Base-by-base conservation (phyloP, 805 yeast genomes). In the Barnettozyma wickerhamii region DNA sequence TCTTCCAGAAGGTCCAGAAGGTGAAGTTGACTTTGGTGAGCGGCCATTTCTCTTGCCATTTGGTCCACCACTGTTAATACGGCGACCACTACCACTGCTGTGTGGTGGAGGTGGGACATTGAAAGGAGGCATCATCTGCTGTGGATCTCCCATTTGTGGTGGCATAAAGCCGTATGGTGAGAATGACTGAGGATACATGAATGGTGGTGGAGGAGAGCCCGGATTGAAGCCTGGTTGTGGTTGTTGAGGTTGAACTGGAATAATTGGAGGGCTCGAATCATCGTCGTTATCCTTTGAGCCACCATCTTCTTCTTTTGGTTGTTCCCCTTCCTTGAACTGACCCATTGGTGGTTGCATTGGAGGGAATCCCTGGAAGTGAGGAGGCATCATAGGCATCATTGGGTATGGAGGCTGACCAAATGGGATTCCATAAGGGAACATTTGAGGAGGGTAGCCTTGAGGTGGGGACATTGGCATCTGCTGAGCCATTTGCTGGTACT, bases 371-470 rank as follows among this genome's bases (percentile, higher is more conserved):
- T 36, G 27, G 34, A 51, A 55, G 35, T 43, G 56, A 13, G 51
- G 53, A 19, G 59, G 51, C 42, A 45, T 55, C 51, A 58, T 55
- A 12, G 61, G 60, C 47, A 63, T 59, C 36, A 66, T 62, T 19
- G 66, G 70, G 42, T 51, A 58, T 35, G 52, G 55, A 28, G 30
- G 35, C 31, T 57, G 62, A 36, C 53, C 59, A 37, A 64, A 61
- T n/a, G 58, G 58, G 54, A 63, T 54, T 5, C 63, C 64, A 30
- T 62, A 64, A 31, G 62, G 65, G 40, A 60, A 62, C 62, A 63
- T 58, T 39, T 55, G 61, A n/a, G 39, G 38, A 9, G 39, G 38
- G 38, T 47, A 51, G 10, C 49, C 48, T 27, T 49, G 56, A 7
- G 55, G 55, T 19, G 54, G 49, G 12, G 43, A 35, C 28, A 46